Evolutionary conservation across 225 moss, liverwort and hornwort genomes (phyloP).

Genomic region (Lunularia cruciata): DNA sequence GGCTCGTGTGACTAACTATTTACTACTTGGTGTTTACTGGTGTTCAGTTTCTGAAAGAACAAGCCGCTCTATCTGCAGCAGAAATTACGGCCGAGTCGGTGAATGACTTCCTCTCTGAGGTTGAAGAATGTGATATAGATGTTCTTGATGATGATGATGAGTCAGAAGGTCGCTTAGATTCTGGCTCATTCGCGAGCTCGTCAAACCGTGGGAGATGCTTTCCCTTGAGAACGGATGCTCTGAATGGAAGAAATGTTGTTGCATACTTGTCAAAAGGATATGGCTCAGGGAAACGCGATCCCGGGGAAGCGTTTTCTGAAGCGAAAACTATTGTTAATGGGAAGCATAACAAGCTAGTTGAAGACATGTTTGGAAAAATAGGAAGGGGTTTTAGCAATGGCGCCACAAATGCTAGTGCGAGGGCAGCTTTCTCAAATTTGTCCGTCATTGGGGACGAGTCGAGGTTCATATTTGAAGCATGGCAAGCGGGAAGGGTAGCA

Average conservation of each 20-base stretch:
- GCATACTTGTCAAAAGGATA: slow-evolving; percentile 33
- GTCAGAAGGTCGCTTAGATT: slow-evolving; percentile 31
- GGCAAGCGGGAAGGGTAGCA: slow-evolving; percentile 83
- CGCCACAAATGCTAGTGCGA: slow-evolving; percentile 33
- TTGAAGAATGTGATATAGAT: slow-evolving; percentile 56
- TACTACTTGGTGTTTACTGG: neutral
- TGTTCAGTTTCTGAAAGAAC: slow-evolving; percentile 96
- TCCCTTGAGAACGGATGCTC: slow-evolving; percentile 10
- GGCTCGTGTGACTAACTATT: neutral
- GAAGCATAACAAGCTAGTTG: slow-evolving; percentile 52
- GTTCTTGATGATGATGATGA: slow-evolving; percentile 54
- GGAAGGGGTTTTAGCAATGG: slow-evolving; percentile 30
- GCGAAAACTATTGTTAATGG: slow-evolving; percentile 51
- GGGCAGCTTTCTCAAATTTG: slow-evolving; percentile 40
- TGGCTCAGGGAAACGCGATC: slow-evolving; percentile 30
- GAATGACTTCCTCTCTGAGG: slow-evolving; percentile 71
- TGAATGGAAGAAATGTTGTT: slow-evolving; percentile 23
- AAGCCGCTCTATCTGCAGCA: slow-evolving; percentile 81
- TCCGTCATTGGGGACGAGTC: slow-evolving; percentile 72
- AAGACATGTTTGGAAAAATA: slow-evolving; percentile 50
- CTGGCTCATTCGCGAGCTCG: slow-evolving; percentile 47
- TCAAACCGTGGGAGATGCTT: slow-evolving; percentile 29
- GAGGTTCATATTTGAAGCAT: slow-evolving; percentile 73
- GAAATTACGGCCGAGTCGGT: slow-evolving; percentile 95
- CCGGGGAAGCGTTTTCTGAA: slow-evolving; percentile 32